A percentile compares a stretch with the other conserved stretches of the same genome.
These are phyloP conservation scores for Nannochloris sp. DNA, from an alignment of 139 green algal species.

Conservation along the genomic window DNA sequence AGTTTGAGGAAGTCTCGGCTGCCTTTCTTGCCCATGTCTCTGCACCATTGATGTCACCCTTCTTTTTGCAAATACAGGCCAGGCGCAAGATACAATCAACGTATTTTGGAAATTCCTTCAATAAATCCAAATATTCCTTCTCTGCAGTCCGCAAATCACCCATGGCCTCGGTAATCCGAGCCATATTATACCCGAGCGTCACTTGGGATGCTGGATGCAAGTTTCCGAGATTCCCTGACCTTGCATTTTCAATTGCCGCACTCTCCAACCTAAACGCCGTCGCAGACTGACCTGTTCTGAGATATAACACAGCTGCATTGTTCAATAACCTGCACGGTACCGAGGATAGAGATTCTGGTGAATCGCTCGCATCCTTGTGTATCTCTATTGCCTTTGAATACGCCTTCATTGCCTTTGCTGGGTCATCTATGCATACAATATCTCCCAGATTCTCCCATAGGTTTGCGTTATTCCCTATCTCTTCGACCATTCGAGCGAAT, in stretches of 20 bases:
- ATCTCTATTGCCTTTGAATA: slow-evolving; percentile 50
- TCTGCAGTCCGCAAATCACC: slow-evolving; percentile 42
- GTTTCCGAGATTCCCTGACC: slow-evolving; percentile 5
- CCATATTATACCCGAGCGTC: slow-evolving; percentile 75
- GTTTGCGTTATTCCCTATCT: slow-evolving; percentile 24
- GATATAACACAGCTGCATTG: slow-evolving; percentile 70
- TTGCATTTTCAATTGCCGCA: slow-evolving; percentile 24
- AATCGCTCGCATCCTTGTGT: slow-evolving; percentile 18
- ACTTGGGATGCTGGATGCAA: slow-evolving; percentile 21
- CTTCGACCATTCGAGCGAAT: slow-evolving; percentile 29
- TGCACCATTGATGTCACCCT: slow-evolving; percentile 32
- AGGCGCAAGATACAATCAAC: slow-evolving; percentile 78
- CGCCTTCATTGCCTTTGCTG: slow-evolving; percentile 36
- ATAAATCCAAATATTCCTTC: slow-evolving; percentile 45
- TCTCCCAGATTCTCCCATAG: slow-evolving; percentile 80
- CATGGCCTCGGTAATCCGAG: slow-evolving; percentile 56
- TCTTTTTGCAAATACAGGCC: slow-evolving; percentile 44
- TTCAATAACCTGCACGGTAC: slow-evolving; percentile 64
- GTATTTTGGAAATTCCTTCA: slow-evolving; percentile 61
- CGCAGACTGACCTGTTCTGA: slow-evolving; percentile 36
- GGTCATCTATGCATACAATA: slow-evolving; percentile 52
- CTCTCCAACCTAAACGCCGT: slow-evolving; percentile 33
- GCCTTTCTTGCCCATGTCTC: slow-evolving; percentile 35
- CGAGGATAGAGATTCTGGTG: neutral
- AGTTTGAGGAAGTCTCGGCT: slow-evolving; percentile 12